Evolutionary conservation across 2,329 filamentous ascomycete genomes (phyloP), one percentile per base, ranked within the genome.

Genomic region (Aspergillus sp.): DNA sequence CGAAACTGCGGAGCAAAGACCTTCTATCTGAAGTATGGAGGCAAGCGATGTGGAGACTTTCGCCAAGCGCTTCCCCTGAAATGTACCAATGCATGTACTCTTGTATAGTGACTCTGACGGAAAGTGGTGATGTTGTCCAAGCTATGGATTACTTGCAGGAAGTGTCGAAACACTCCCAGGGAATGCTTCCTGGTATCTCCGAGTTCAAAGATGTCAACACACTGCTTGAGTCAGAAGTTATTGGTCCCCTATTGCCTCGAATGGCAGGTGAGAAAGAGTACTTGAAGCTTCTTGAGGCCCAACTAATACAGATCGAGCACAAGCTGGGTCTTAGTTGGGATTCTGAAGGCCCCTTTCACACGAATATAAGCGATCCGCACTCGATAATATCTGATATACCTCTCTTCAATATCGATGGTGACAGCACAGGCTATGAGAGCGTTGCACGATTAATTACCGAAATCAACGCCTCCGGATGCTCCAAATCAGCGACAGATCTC

Each of bases 321-420:
- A 68, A 66, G 50, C 61, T 76, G n/a, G 74, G 74, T 5, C 55
- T 75, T 8, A 61, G 53, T 39, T 77, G 75, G 73, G 43, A 67
- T 6, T 28, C 60, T 43, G 59, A 65, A 7, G 41, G 54, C 13
- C 65, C 66, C 12, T 28, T 58, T 15, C 69, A 73, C 57, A 47
- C 61, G 36, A 62, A 61, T 38, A 47, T 68, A 7, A 61, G 66
- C 6, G 59, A 67, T 8, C 51, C 64, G 5, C 47, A 56, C 38
- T 66, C 60, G 59, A 52, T 55, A 56, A 50, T 59, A 13, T 70
- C 61, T 9, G 67, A 65, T 8, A 63, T 69, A n/a, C 66, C 65
- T 9, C 57, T 70, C 5, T 23, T 72, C 13, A 66, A 64, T 3
- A 63, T 74, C 2, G 68, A 71, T 58, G 69, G 65, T 12, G 68